Evolutionary conservation across 352 stramenopile genomes (phyloP), one percentile per base, ranked within the genome.

Genomic region (Globisporangium lucens): DNA sequence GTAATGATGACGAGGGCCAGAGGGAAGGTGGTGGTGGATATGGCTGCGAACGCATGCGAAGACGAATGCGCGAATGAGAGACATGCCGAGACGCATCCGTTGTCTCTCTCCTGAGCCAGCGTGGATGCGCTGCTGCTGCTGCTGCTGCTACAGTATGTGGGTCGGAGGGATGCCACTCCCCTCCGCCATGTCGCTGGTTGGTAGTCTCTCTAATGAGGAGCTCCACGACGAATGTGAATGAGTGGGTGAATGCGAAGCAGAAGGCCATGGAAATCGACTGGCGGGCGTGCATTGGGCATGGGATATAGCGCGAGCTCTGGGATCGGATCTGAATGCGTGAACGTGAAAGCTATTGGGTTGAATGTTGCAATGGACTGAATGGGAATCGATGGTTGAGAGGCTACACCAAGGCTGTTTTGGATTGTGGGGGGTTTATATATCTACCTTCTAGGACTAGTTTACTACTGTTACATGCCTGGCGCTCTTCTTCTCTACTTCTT

Each of bases 121-220:
- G 29, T 41, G 27, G 27, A 27, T 57, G 13, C 24, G 51, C 49
- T 33, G 15, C 49, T 33, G 15, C 49, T 33, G 15, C 49, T 33
- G 15, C 43, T 51, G 29, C 30, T 33, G 30, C 36, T 15, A 51
- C 43, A 8, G 17, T 51, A 33, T 10, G 22, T 29, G 51, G 4
- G 24, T 10, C 8, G 29, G 24, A 60, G 29, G 29, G 35, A 61
- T 61, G 56, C 56, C 55, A 61, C 55, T 61, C 55, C 30, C 1
- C 30, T 10, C 53, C 13, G 55, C 56, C 56, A 43, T 61, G 56
- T 61, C 56, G 56, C 56, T 61, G 56, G 56, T 47, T 61, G 56
- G 33, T 61, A 33, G 33, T 49, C 56, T 27, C n/a, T 7, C 52
- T 17, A 22, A 30, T 13, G 33, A 33, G 2, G 30, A 33, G 30